Conservation (phyloP, 768 basidiomycete genomes). For the Postia placenta region DNA sequence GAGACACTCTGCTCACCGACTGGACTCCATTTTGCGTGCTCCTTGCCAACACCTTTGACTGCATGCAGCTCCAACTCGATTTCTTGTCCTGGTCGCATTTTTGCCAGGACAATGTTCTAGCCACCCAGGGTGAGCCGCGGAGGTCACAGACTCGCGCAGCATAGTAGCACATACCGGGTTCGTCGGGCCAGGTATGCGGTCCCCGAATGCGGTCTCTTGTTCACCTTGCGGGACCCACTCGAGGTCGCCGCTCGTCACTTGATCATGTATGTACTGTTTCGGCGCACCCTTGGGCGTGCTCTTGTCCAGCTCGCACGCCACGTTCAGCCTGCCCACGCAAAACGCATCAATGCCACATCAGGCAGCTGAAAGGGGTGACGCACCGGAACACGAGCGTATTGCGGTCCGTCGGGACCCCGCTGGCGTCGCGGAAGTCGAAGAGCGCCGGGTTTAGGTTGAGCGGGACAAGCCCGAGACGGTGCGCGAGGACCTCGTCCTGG, state of each 20-base stretch:
- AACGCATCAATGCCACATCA: no score
- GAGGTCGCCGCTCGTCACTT: constrained; percentile 57
- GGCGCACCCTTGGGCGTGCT: constrained; percentile 40
- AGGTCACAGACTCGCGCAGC: neutral
- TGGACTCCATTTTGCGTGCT: constrained; percentile 95
- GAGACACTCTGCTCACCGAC: constrained; percentile 54
- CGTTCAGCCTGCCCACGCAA: constrained; percentile 34
- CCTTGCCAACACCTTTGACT: constrained; percentile 86
- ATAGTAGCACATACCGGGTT: constrained; percentile 32
- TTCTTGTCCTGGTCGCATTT: constrained; percentile 86
- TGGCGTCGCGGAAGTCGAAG: constrained; percentile 43
- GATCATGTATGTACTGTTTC: constrained; percentile 17
- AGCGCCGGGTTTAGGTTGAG: constrained; percentile 78
- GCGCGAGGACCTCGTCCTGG: constrained; percentile 88
- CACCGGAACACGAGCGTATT: constrained; percentile 85
- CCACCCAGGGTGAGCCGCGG: neutral
- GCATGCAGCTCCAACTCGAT: constrained; percentile 86
- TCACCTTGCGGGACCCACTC: constrained; percentile 80
- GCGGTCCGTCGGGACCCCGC: constrained; percentile 64
- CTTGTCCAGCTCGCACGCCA: constrained; percentile 58
- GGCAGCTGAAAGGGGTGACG: neutral
- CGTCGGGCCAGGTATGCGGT: constrained; percentile 48
- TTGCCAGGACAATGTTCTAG: constrained; percentile 78
- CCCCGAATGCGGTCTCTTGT: constrained; percentile 56
- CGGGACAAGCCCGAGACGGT: constrained; percentile 89